Conservation (phyloP, 495 filamentous ascomycete genomes). For the Podospora didyma region DNA sequence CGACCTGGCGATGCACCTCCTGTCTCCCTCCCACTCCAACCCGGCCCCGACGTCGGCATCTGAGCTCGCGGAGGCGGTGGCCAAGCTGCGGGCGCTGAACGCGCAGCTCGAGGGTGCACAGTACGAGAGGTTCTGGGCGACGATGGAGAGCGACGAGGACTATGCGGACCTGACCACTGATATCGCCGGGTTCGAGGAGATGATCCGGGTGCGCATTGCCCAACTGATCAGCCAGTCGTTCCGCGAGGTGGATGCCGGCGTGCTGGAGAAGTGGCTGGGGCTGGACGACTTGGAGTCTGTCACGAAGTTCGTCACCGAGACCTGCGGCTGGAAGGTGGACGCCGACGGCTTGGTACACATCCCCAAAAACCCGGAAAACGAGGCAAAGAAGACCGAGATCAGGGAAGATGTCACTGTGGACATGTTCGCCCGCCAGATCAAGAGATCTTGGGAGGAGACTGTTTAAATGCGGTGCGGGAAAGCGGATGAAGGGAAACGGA, state of each 20-base stretch:
- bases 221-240: constrained; percentile 84
- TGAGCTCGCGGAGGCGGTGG: constrained; percentile 77
- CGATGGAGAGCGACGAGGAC: constrained; percentile 87
- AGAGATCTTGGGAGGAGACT: constrained; percentile 86
- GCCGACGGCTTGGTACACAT: constrained; percentile 53
- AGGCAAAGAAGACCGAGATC: constrained; percentile 93
- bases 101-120: constrained; percentile 79
- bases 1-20: constrained; percentile 86
- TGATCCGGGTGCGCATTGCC: constrained; percentile 88
- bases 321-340: constrained; percentile 81
- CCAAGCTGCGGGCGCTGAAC: constrained; percentile 81
- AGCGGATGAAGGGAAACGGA: not conserved
- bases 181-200: constrained; percentile 92
- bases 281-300: constrained; percentile 68
- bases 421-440: constrained; percentile 75
- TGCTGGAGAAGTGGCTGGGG: constrained; percentile 86
- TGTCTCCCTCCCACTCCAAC: constrained; percentile 49
- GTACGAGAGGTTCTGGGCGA: constrained; percentile 90
- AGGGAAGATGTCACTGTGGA: constrained; percentile 96
- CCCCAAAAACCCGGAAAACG: constrained; percentile 95
- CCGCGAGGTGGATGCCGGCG: constrained; percentile 69
- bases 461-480: constrained; percentile 43
- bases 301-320: constrained; percentile 73
- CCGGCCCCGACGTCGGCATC: constrained; percentile 41
- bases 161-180: constrained; percentile 95